phyloP scores from a whole-genome alignment of 2,329 filamentous ascomycete genomes.

The Xylaria sp. region DNA sequence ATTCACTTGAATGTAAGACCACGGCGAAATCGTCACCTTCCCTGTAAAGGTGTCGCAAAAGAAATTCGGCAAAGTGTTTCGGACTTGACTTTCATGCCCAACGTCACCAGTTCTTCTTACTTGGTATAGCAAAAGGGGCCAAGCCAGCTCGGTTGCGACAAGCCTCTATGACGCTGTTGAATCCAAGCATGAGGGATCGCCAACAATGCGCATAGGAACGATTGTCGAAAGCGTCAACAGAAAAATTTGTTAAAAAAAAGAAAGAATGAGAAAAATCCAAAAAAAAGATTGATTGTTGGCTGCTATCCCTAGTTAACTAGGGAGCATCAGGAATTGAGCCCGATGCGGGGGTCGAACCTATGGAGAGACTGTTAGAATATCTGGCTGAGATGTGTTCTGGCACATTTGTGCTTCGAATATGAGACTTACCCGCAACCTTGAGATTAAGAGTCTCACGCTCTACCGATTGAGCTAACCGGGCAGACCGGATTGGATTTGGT shows the following conservation, averaged over 20 bases:
- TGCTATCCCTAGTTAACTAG: background rate
- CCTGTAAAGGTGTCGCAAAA: background rate
- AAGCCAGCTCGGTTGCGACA: no score
- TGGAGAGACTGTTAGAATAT: background rate
- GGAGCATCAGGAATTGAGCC: conserved; percentile 34
- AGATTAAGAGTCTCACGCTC: conserved; percentile 65
- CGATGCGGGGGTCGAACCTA: conserved; percentile 43
- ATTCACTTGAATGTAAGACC: background rate
- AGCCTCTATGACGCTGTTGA: no score
- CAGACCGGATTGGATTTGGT: conserved; percentile 17
- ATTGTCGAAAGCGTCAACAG: background rate
- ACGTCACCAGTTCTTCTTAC: no score
- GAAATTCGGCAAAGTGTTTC: background rate
- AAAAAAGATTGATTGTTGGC: background rate
- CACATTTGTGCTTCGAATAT: background rate
- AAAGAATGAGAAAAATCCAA: background rate
- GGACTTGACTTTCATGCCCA: no score
- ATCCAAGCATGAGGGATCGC: no score
- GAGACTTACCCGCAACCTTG: conserved; percentile 30
- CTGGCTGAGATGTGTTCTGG: background rate
- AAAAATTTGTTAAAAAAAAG: background rate
- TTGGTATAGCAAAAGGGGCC: no score
- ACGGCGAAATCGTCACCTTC: background rate
- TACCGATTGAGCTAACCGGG: conserved; percentile 65
- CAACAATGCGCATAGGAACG: no score